Evolutionary conservation across 495 filamentous ascomycete species (phyloP).

Genomic region (Hypoxylon lienhwacheense): DNA sequence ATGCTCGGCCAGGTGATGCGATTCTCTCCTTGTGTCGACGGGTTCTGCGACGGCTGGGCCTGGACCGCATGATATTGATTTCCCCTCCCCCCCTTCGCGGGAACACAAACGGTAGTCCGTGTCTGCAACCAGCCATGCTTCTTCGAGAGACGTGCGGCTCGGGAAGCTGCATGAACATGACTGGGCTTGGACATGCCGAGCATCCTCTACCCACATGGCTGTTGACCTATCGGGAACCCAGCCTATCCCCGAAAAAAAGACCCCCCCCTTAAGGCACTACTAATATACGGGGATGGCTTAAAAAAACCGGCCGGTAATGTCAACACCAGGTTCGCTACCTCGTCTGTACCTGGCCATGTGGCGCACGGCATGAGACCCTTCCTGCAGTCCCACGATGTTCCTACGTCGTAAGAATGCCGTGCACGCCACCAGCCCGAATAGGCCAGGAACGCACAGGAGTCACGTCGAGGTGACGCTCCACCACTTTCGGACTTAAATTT

Average conservation of each 20-base stretch:
- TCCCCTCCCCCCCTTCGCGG: no score
- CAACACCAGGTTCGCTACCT: neutral
- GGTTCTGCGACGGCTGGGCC: neutral
- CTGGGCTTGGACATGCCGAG: neutral
- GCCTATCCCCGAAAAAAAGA: no score
- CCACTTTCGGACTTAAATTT: no score
- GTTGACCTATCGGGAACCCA: slow-evolving; percentile 21
- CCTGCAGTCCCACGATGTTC: slow-evolving; percentile 5
- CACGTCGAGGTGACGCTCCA: no score
- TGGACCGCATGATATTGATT: slow-evolving; percentile 11
- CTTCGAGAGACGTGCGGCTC: neutral
- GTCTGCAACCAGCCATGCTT: slow-evolving; percentile 16
- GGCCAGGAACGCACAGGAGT: neutral
- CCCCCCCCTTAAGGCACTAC: no score
- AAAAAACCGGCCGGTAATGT: slow-evolving; percentile 4
- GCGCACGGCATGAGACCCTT: slow-evolving; percentile 25
- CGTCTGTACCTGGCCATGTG: slow-evolving; percentile 13
- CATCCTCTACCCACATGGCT: slow-evolving; percentile 10
- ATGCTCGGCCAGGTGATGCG: slow-evolving; percentile 13
- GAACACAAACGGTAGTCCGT: slow-evolving; percentile 3
- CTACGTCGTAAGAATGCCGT: neutral
- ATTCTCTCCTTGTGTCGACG: neutral
- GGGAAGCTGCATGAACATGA: slow-evolving; percentile 24
- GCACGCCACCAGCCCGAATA: slow-evolving; percentile 7
- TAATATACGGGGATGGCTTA: slow-evolving; percentile 22